Conservation (phyloP, 306 rosid species). For the Sicyos edulis region DNA sequence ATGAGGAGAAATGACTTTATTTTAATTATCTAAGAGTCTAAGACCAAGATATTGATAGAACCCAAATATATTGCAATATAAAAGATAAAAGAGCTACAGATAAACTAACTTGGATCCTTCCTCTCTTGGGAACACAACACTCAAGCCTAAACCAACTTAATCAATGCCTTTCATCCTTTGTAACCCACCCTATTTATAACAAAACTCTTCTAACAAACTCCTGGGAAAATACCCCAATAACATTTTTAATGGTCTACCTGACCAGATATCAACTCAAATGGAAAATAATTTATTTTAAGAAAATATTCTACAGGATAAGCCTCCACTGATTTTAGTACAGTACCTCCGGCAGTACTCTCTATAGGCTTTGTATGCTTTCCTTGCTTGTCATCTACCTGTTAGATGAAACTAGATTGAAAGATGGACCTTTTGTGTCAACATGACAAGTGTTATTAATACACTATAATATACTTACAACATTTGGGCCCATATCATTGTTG, state of each 20-base stretch:
- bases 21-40: neutral
- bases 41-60: neutral
- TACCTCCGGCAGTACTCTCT: slow-evolving; percentile 55
- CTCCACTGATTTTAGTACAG: slow-evolving; percentile 28
- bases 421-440: neutral
- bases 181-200: neutral
- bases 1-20: neutral
- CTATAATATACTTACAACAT: slow-evolving; percentile 44
- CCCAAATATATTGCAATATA: neutral
- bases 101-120: neutral
- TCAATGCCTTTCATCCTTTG: neutral
- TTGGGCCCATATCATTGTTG: slow-evolving; percentile 49
- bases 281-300: neutral
- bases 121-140: neutral
- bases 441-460: neutral
- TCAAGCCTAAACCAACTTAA: neutral
- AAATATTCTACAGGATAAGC: neutral
- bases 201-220: neutral
- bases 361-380: slow-evolving; percentile 52
- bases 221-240: neutral
- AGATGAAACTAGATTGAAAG: slow-evolving; percentile 24
- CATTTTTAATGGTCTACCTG: neutral
- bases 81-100: neutral
- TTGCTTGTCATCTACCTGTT: slow-evolving; percentile 68
- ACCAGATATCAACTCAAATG: neutral